Percentiles rank a stretch among this genome's conserved stretches.
Evolutionary conservation across 2,329 filamentous ascomycete species (phyloP).

Genomic region (Colletotrichum shisoi): DNA sequence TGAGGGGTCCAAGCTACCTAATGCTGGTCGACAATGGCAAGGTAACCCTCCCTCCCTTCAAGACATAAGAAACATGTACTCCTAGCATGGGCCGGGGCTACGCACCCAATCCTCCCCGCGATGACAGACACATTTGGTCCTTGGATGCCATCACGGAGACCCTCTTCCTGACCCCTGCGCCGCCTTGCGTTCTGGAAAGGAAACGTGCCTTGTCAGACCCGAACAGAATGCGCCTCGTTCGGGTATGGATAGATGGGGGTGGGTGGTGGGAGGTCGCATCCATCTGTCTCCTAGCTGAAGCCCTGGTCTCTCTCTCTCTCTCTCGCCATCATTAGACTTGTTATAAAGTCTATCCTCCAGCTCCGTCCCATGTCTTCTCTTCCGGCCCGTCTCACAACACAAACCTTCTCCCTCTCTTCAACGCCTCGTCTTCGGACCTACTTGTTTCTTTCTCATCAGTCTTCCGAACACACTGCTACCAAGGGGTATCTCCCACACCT

Average conservation of each 20-base stretch:
- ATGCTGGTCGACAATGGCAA: conserved; percentile 1
- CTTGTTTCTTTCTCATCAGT: not conserved
- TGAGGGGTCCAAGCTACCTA: not conserved
- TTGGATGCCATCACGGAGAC: conserved; percentile 21
- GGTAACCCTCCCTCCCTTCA: conserved; percentile 2
- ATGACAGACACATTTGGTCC: not conserved
- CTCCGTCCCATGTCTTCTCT: conserved; percentile 19
- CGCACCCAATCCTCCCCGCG: not conserved
- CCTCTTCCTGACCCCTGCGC: conserved; percentile 24
- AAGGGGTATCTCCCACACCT: not conserved
- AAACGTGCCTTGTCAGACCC: conserved; percentile 38
- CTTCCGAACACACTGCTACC: not conserved
- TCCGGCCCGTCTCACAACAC: conserved; percentile 20
- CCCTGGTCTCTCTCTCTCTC: not conserved
- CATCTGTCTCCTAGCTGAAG: not conserved
- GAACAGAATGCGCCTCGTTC: conserved; percentile 34
- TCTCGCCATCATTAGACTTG: conserved; percentile 1
- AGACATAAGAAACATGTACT: not conserved
- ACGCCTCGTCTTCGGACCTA: not conserved
- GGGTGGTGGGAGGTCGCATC: conserved; percentile 12
- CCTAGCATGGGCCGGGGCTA: conserved; percentile 24
- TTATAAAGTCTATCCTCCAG: conserved; percentile 32
- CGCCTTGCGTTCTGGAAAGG: conserved; percentile 34
- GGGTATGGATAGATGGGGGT: conserved; percentile 24
- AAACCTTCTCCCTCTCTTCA: conserved; percentile 4